Evolutionary conservation across 768 basidiomycete genomes (phyloP), one percentile per base, ranked within the genome.

Genomic region (Phaeolepiota aurea): DNA sequence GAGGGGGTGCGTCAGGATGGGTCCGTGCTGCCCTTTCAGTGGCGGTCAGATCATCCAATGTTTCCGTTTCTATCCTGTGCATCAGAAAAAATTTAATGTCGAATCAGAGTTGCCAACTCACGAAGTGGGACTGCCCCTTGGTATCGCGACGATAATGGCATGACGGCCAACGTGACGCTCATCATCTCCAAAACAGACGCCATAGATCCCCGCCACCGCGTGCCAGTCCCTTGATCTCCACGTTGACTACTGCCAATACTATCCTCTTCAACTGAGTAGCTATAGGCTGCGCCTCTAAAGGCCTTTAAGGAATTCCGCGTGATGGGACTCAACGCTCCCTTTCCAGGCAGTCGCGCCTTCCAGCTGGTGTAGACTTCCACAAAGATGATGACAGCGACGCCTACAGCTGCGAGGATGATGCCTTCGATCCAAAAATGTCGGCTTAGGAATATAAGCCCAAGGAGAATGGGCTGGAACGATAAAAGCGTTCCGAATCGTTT

Each of bases 111-210:
- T n/a, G n/a, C n/a, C 25, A 10, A 72, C 81, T 54, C 59, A 85
- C 84, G 65, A 40, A 87, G 65, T 22, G 87, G 81, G 22, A 86
- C 65, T 39, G 80, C 69, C 3, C 82, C 80, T 39, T 72, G 68
- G 37, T 64, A 57, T 31, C 69, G 68, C 15, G 72, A 69, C 7
- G 70, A 62, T 3, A 78, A 72, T 2, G 85, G 85, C 66, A 74
- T 74, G 4, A 87, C 82, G 3, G 85, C 83, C 31, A 87, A 65
- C 13, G 84, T 87, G 42, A 77, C 49, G 44, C 81, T 79, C 81
- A 89, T 87, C 82, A 89, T 85, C 54, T 88, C 85, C 44, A 89
- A 64, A 37, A 89, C 82, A 28, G 80, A 82, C 3, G 85, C 83
- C 66, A 87, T 82, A 3, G 85, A 87, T 4, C 82, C 79, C 43